Conservation (phyloP, 2,329 filamentous ascomycete species). For the Exserohilum turcica region DNA sequence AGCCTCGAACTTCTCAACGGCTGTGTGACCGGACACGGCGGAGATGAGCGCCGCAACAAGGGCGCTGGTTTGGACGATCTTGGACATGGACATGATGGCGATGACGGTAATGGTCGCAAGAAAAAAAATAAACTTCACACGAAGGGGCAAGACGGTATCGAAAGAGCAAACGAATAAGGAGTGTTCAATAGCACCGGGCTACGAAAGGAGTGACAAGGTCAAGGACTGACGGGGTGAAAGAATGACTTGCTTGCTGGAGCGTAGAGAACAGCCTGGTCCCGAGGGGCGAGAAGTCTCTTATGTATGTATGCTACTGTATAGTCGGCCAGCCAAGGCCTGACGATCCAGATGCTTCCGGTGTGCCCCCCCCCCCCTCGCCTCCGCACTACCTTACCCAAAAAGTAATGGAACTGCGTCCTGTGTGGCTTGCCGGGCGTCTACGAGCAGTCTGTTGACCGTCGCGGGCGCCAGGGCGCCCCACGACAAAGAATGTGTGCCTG, state of each 20-base stretch:
- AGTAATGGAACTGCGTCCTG: conserved; percentile 11
- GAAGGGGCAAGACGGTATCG: conserved; percentile 6
- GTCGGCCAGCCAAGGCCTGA: background rate
- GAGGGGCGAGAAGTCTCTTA: conserved; percentile 19
- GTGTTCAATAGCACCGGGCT: conserved; percentile 37
- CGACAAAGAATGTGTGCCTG: conserved; percentile 15
- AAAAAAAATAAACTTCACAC: background rate
- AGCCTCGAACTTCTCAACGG: conserved; percentile 33
- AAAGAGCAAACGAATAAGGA: conserved; percentile 20
- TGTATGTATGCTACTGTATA: conserved; percentile 10
- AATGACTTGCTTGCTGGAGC: conserved; percentile 31
- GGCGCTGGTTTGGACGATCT: conserved; percentile 34
- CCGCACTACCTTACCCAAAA: conserved; percentile 16
- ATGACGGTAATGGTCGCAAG: background rate
- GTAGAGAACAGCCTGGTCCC: conserved; percentile 7
- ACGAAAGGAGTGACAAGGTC: conserved; percentile 33
- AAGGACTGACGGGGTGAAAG: conserved; percentile 24
- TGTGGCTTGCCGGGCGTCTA: conserved; percentile 11
- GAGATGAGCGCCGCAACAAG: conserved; percentile 36
- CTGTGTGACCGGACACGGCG: conserved; percentile 33
- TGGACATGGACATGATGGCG: conserved; percentile 27
- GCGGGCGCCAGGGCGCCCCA: conserved; percentile 6
- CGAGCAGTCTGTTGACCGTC: conserved; percentile 5
- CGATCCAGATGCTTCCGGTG: conserved; percentile 11
- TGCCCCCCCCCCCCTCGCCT: conserved; percentile 12